Base-by-base conservation (phyloP, 2,329 filamentous ascomycete genomes). In the Rutstroemia sp. region DNA sequence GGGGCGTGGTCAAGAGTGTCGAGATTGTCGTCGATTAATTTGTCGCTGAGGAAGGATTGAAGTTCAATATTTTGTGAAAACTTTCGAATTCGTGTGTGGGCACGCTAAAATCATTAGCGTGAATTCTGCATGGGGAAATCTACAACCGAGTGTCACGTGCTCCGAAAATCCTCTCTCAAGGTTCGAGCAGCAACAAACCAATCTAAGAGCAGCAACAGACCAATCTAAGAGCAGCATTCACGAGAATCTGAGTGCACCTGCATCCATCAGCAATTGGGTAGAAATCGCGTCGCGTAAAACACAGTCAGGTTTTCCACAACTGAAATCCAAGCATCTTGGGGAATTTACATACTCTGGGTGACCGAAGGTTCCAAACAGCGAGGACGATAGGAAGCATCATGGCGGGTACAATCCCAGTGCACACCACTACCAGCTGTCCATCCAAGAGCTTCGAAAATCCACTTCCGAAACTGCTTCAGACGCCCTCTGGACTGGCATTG, bases 401-500 rank as follows among this genome's bases (percentile, higher is more conserved):
- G 39, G 10, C 39, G 21, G 39, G 8, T 21, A 12, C 23, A 42
- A 49, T 54, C n/a, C 45, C 52, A 48, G 44, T 54, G 7, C 34
- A 54, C n/a, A 54, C 52, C 6, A 49, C 30, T 1, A 36, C 39
- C 5, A 17, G 48, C 30, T 14, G 8, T 19, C 21, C 53, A 51
- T 14, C 40, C 16, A 27, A 12, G 21, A 45, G 46, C 16, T 44
- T 47, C 16, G 21, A 51, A 21, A 54, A 70, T 64, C 84, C 88
- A 4, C 81, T 97, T 4, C 94, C 94, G 1, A 71, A 80, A n/a
- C 78, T 96, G 60, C 81, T 97, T 16, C 88, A 92, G 65, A 96
- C 92, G 0, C 94, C 94, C 0, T 85, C 88, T 0, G 94, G 94
- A 51, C 81, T 96, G 42, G 92, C 92, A 17, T 78, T 99, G 47